Evolutionary conservation across 2,329 filamentous ascomycete species (phyloP).

Genomic region (Colletotrichum sp.): DNA sequence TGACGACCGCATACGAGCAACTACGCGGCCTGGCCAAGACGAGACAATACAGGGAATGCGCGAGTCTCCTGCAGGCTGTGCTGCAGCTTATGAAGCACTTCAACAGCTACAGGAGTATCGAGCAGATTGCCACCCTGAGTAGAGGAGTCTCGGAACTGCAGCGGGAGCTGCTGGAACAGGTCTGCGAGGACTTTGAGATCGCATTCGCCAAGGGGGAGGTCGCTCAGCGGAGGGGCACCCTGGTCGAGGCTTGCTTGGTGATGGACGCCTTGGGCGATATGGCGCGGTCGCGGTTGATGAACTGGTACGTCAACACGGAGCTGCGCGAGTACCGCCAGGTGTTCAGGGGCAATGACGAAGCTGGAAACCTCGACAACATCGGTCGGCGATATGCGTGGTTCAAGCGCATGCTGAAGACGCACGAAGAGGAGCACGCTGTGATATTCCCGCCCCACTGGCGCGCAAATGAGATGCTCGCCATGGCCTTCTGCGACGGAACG

Average conservation of each 20-base stretch:
- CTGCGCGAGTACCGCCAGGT: constrained; percentile 94
- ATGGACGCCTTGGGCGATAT: constrained; percentile 94
- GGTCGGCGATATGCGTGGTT: constrained; percentile 96
- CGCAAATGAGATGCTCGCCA: constrained; percentile 87
- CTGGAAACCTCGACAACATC: constrained; percentile 95
- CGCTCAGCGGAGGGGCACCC: constrained; percentile 67
- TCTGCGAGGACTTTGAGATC: constrained; percentile 99
- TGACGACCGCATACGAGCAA: constrained; percentile 99
- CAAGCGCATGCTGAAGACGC: constrained; percentile 91
- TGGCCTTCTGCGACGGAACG: constrained; percentile 94
- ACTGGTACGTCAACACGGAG: constrained; percentile 98
- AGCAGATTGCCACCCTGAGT: constrained; percentile 94
- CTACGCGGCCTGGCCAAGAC: constrained; percentile 81
- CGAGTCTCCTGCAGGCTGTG: constrained; percentile 90
- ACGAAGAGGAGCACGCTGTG: constrained; percentile 88
- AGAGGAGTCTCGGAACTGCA: constrained; percentile 94
- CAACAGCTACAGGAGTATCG: constrained; percentile 95
- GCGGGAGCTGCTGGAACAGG: constrained; percentile 89
- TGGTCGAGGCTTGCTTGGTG: constrained; percentile 88
- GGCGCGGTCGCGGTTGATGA: constrained; percentile 81
- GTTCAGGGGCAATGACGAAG: constrained; percentile 95
- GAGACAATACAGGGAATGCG: constrained; percentile 93
- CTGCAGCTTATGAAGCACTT: constrained; percentile 98
- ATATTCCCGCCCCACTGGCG: constrained; percentile 91
- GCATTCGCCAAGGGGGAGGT: constrained; percentile 91